Evolutionary conservation across 495 filamentous ascomycete species (phyloP).

Genomic region (Cercophora sp.): DNA sequence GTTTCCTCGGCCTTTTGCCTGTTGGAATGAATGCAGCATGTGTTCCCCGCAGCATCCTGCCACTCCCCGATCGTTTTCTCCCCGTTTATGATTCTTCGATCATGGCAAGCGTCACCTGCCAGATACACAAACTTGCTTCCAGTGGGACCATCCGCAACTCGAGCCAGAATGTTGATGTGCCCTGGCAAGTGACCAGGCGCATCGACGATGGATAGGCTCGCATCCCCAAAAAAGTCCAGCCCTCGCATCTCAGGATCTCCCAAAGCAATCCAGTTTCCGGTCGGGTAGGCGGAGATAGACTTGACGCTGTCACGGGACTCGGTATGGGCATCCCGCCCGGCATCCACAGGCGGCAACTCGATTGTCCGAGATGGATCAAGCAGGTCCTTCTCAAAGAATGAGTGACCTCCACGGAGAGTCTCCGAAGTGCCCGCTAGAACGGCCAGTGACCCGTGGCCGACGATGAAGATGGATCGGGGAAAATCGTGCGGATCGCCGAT

Average conservation of each 20-base stretch:
- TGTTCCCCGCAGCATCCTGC: slow-evolving; percentile 28
- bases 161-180: slow-evolving; percentile 41
- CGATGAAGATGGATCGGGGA: slow-evolving; percentile 29
- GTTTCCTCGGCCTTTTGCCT: slow-evolving; percentile 30
- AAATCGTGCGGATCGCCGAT: slow-evolving; percentile 40
- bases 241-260: background rate
- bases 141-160: background rate
- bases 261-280: background rate
- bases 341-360: slow-evolving; percentile 30
- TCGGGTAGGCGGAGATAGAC: no score
- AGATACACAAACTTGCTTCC: slow-evolving; percentile 33
- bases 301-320: no score
- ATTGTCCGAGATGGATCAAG: slow-evolving; percentile 32
- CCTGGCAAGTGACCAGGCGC: slow-evolving; percentile 44
- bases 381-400: slow-evolving; percentile 38
- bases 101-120: slow-evolving; percentile 43
- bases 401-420: slow-evolving; percentile 28
- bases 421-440: slow-evolving; percentile 26
- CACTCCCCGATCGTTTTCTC: slow-evolving; percentile 40
- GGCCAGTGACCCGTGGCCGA: slow-evolving; percentile 33
- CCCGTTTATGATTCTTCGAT: slow-evolving; percentile 34
- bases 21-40: slow-evolving; percentile 39
- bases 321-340: no score
- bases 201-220: slow-evolving; percentile 35
- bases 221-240: slow-evolving; percentile 41